Evolutionary conservation across 2,329 filamentous ascomycete species (phyloP).

Genomic region (Nectriaceae sp.): DNA sequence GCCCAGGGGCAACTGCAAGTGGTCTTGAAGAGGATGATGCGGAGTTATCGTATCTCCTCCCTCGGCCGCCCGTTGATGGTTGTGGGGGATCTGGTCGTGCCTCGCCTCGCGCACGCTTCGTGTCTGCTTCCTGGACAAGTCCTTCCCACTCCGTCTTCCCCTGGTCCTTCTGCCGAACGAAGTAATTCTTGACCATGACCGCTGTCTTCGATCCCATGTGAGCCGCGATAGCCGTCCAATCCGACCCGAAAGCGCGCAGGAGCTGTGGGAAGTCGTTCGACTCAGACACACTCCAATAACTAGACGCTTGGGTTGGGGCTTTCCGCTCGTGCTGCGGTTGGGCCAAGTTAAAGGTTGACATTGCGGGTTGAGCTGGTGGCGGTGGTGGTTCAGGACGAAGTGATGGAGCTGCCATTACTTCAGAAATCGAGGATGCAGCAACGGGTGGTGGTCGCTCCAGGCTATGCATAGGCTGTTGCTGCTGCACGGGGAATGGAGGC

Average conservation of each 20-base stretch:
- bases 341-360: slow-evolving; percentile 53
- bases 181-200: slow-evolving; percentile 79
- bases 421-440: slow-evolving; percentile 44
- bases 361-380: slow-evolving; percentile 41
- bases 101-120: slow-evolving; percentile 56
- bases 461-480: slow-evolving; percentile 26
- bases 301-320: slow-evolving; percentile 63
- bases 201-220: slow-evolving; percentile 84
- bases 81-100: slow-evolving; percentile 60
- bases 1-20: slow-evolving; percentile 49
- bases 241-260: slow-evolving; percentile 74
- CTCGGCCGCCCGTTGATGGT: slow-evolving; percentile 50
- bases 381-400: slow-evolving; percentile 56
- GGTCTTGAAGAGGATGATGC: slow-evolving; percentile 37
- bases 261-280: slow-evolving; percentile 74
- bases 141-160: slow-evolving; percentile 60
- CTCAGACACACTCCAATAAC: slow-evolving; percentile 87
- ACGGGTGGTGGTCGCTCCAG: slow-evolving; percentile 40
- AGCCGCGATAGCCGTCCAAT: slow-evolving; percentile 73
- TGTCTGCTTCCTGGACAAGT: slow-evolving; percentile 62
- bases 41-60: slow-evolving; percentile 52
- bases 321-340: slow-evolving; percentile 52
- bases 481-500: slow-evolving; percentile 40
- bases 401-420: slow-evolving; percentile 59
- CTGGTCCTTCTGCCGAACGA: slow-evolving; percentile 62